phyloP scores from a whole-genome alignment of 202 grass and related monocot species.

The Zizania palustris region DNA sequence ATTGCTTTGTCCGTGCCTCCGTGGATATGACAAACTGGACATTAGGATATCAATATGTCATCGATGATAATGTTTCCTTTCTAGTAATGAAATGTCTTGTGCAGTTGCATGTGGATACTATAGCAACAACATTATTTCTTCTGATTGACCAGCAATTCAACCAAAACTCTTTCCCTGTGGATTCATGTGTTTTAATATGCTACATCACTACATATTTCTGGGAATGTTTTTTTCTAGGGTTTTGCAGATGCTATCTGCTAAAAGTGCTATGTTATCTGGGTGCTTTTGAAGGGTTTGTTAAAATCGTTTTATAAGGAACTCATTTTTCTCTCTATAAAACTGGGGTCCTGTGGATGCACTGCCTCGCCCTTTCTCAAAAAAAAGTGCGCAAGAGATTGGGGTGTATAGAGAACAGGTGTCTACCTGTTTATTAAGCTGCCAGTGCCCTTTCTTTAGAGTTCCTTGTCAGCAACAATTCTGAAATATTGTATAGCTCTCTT shows the following conservation, averaged over 20 bases:
- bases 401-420: background rate
- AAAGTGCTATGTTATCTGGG: background rate
- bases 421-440: background rate
- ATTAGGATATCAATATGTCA: background rate
- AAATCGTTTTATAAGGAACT: background rate
- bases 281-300: background rate
- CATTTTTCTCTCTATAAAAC: background rate
- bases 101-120: background rate
- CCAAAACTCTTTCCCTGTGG: background rate
- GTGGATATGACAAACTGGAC: background rate
- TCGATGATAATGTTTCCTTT: background rate
- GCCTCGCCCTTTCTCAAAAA: background rate
- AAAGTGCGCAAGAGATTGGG: background rate
- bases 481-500: background rate
- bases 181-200: background rate
- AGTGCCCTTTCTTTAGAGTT: background rate
- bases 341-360: background rate
- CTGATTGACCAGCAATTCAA: background rate
- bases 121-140: background rate
- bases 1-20: background rate
- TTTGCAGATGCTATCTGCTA: background rate
- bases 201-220: background rate
- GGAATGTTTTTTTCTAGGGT: background rate
- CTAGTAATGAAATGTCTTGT: background rate
- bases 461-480: background rate